These are phyloP conservation scores for Cymbidium sinense DNA, from an alignment of 106 monocot species.

Conservation along the genomic window DNA sequence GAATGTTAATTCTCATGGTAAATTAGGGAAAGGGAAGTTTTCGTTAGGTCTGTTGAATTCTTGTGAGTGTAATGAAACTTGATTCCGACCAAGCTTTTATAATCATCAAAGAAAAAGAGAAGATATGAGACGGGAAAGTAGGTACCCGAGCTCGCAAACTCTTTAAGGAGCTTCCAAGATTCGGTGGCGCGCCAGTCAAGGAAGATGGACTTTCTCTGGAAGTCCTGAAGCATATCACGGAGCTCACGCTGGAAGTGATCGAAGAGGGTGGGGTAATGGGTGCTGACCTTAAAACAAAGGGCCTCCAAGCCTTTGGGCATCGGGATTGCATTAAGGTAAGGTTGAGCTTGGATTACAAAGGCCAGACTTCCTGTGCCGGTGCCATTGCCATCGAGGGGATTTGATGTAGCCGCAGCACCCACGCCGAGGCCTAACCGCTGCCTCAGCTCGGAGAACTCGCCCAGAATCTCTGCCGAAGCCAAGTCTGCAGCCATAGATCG, in stretches of 20 bases:
- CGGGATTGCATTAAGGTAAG: constrained; percentile 66
- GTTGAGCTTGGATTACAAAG: constrained; percentile 92
- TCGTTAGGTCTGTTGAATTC: neutral
- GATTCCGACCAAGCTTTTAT: neutral
- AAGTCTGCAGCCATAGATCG: constrained; percentile 83
- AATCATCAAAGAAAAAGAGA: neutral
- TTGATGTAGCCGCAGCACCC: neutral
- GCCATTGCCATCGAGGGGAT: neutral
- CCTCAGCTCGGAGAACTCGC: constrained; percentile 63
- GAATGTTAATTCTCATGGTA: neutral
- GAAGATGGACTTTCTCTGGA: constrained; percentile 45
- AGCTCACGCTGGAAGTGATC: constrained; percentile 98
- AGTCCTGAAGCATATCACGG: constrained; percentile 51
- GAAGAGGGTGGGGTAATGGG: constrained; percentile 91
- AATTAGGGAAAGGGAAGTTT: neutral
- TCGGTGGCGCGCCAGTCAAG: constrained; percentile 56
- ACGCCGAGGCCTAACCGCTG: constrained; percentile 37
- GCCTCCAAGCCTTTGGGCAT: constrained; percentile 88
- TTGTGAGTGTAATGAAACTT: neutral
- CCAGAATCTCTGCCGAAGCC: constrained; percentile 63
- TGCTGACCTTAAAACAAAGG: constrained; percentile 90
- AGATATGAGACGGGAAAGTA: neutral
- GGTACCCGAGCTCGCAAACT: constrained; percentile 75
- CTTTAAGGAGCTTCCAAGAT: constrained; percentile 93
- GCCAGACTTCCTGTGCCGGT: constrained; percentile 28